Percentiles rank a stretch among this genome's conserved stretches.
These are phyloP conservation scores for Pilobolus umbonatus DNA, from an alignment of 192 early-diverging fungal species.

Conservation along the genomic window DNA sequence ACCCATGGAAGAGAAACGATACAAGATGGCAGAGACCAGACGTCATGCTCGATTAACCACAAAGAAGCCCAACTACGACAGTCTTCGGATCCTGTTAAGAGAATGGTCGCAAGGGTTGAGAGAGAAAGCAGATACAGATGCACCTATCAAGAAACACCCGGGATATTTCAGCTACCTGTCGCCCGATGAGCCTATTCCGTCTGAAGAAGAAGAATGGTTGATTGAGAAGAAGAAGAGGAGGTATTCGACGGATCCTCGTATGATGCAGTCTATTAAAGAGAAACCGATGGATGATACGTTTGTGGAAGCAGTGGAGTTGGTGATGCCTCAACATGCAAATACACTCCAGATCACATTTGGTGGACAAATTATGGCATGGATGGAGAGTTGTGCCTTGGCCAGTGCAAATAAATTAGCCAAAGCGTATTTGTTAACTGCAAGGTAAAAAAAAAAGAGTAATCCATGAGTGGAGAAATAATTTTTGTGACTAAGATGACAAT, in stretches of 20 bases:
- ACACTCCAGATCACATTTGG: conserved; percentile 63
- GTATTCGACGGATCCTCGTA: conserved; percentile 21
- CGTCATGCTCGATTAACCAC: conserved; percentile 35
- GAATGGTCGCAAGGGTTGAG: conserved; percentile 37
- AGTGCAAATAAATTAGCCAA: conserved; percentile 53
- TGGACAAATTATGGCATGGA: conserved; percentile 69
- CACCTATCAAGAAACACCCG: conserved; percentile 26
- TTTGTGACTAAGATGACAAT: not conserved
- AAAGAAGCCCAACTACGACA: conserved; percentile 21
- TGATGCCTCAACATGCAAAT: conserved; percentile 73
- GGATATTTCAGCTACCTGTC: not conserved
- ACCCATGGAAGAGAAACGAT: conserved; percentile 47
- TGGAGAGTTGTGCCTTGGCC: conserved; percentile 59
- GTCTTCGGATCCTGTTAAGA: conserved; percentile 38
- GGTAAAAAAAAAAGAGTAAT: conserved; percentile 24
- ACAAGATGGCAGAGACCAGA: conserved; percentile 53
- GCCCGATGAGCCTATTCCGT: conserved; percentile 1
- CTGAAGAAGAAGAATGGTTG: not conserved
- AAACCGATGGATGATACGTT: conserved; percentile 42
- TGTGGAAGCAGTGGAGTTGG: conserved; percentile 60
- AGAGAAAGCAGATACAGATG: conserved; percentile 17
- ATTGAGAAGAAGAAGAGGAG: not conserved
- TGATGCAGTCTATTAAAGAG: conserved; percentile 14
- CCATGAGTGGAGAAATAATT: not conserved
- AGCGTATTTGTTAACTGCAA: conserved; percentile 53